Conservation (phyloP, 1,284 basidiomycete species). For the Trametes versicolor region DNA sequence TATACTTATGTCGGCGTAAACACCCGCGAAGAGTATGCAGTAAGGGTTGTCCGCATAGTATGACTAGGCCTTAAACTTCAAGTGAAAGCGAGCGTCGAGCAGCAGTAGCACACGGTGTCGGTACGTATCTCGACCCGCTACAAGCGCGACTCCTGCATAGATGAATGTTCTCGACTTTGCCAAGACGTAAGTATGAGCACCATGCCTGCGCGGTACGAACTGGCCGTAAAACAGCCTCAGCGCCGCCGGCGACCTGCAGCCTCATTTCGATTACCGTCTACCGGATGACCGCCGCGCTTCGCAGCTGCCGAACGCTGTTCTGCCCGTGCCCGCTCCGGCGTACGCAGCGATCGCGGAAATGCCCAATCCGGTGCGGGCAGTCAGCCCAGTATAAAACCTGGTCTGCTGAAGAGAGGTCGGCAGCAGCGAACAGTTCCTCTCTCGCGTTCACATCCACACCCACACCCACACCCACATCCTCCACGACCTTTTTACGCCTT, state of each 20-base stretch:
- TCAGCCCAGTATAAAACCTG: background rate
- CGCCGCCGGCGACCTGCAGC: background rate
- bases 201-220: too few species aligned
- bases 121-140: too few species aligned
- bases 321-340: constrained; percentile 6
- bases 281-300: background rate
- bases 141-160: too few species aligned
- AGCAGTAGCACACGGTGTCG: too few species aligned
- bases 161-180: too few species aligned
- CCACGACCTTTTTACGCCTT: background rate
- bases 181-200: too few species aligned
- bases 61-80: too few species aligned
- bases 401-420: background rate
- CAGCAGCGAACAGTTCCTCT: constrained; percentile 15
- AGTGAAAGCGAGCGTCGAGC: too few species aligned
- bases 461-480: background rate
- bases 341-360: background rate
- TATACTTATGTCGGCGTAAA: too few species aligned
- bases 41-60: too few species aligned
- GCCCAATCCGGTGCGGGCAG: background rate
- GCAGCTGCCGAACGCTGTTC: constrained; percentile 7
- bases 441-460: constrained; percentile 3
- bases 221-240: too few species aligned
- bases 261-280: background rate
- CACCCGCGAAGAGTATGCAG: too few species aligned